These are phyloP conservation scores for Geosmithia flava DNA, from an alignment of 2,329 filamentous ascomycete species.

Conservation along the genomic window DNA sequence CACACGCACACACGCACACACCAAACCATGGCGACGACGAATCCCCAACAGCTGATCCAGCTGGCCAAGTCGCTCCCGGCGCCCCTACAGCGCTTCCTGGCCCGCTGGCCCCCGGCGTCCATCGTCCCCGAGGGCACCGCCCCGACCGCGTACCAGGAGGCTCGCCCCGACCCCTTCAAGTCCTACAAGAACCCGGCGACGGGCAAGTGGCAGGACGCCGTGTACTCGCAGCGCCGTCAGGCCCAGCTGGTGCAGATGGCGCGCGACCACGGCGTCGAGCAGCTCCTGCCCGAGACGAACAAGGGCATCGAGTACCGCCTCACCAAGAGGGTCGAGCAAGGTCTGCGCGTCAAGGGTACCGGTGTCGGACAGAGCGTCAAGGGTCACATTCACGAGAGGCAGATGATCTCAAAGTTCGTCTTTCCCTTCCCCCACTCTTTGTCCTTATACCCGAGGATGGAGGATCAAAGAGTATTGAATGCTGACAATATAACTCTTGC, in stretches of 20 bases:
- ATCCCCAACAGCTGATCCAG: conserved; percentile 29
- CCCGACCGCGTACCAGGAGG: conserved; percentile 39
- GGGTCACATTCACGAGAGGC: conserved; percentile 87
- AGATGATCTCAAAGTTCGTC: conserved; percentile 60
- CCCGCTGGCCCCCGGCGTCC: conserved; percentile 67
- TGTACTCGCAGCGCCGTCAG: conserved; percentile 75
- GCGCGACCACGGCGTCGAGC: conserved; percentile 63
- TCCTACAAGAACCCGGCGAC: conserved; percentile 67
- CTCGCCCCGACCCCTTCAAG: conserved; percentile 67
- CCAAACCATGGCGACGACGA: conserved; percentile 21
- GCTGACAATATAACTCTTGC: conserved; percentile 17
- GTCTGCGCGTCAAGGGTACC: conserved; percentile 79
- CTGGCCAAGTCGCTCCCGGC: conserved; percentile 64
- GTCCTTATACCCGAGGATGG: background rate
- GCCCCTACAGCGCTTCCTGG: conserved; percentile 76
- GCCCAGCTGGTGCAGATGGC: conserved; percentile 86
- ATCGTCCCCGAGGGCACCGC: conserved; percentile 32
- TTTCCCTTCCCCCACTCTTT: background rate
- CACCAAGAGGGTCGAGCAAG: conserved; percentile 62
- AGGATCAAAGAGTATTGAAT: conserved; percentile 1
- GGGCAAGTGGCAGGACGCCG: conserved; percentile 71
- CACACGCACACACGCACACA: background rate
- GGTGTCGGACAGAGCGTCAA: conserved; percentile 89
- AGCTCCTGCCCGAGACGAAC: conserved; percentile 61
- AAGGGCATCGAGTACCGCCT: conserved; percentile 67